These are phyloP conservation scores for Podila horticola DNA, from an alignment of 192 early-diverging fungal species.

Conservation along the genomic window DNA sequence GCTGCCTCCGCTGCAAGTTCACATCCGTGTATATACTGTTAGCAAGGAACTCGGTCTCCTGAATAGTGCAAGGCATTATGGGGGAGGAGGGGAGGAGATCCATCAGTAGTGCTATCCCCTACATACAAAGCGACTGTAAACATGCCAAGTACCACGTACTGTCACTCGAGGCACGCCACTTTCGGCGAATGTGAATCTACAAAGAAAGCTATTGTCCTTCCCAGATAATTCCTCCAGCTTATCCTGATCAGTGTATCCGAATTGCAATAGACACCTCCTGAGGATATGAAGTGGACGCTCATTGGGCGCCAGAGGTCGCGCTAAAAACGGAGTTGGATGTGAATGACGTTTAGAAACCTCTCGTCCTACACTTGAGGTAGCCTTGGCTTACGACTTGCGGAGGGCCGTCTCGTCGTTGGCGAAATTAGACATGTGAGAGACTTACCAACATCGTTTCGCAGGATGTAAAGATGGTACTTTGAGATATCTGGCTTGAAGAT, in stretches of 20 bases:
- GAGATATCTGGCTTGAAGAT: slow-evolving; percentile 82
- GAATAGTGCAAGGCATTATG: background rate
- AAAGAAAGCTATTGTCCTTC: slow-evolving; percentile 88
- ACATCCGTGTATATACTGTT: slow-evolving; percentile 63
- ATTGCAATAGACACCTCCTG: slow-evolving; percentile 75
- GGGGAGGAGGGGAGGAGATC: background rate
- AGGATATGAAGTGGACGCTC: slow-evolving; percentile 84
- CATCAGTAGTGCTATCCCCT: too few relatives aligned
- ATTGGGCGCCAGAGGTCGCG: slow-evolving; percentile 71
- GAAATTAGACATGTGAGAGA: background rate
- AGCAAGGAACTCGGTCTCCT: slow-evolving; percentile 57
- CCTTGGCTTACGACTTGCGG: too few relatives aligned
- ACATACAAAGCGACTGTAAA: too few relatives aligned
- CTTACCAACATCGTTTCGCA: slow-evolving; percentile 53
- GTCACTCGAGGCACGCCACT: slow-evolving; percentile 47
- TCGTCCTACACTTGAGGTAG: too few relatives aligned
- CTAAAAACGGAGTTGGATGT: slow-evolving; percentile 61
- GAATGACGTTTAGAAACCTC: slow-evolving; percentile 24
- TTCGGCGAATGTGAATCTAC: slow-evolving; percentile 76
- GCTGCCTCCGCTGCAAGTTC: slow-evolving; percentile 75
- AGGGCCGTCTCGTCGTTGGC: too few relatives aligned
- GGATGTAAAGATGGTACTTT: slow-evolving; percentile 57
- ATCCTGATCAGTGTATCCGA: slow-evolving; percentile 83
- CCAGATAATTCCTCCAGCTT: slow-evolving; percentile 81
- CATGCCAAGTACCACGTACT: slow-evolving; percentile 1